These are phyloP conservation scores for Hymenoscyphus repandus DNA, from an alignment of 2,329 filamentous ascomycete genomes.

Conservation along the genomic window DNA sequence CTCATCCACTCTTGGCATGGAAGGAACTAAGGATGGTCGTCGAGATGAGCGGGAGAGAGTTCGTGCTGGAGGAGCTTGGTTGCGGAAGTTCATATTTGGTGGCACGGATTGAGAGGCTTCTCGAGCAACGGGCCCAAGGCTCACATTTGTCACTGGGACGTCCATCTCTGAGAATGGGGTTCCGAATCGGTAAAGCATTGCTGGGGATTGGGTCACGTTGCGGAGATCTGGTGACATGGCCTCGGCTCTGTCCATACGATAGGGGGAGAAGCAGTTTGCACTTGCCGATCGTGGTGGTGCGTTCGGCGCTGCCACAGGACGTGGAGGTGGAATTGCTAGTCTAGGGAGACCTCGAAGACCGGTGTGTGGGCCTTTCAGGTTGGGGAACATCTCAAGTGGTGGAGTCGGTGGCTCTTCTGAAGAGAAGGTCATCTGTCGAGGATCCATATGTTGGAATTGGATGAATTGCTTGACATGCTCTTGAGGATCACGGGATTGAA, in stretches of 20 bases:
- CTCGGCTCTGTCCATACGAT: constrained; percentile 47
- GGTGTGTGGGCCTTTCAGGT: constrained; percentile 40
- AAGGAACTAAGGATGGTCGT: constrained; percentile 60
- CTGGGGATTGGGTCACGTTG: constrained; percentile 44
- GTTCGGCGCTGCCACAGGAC: constrained; percentile 16
- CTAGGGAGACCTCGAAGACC: constrained; percentile 56
- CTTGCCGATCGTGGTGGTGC: constrained; percentile 28
- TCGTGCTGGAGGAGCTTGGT: constrained; percentile 30
- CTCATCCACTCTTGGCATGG: constrained; percentile 66
- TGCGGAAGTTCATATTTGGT: constrained; percentile 81
- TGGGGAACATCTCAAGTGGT: constrained; percentile 59
- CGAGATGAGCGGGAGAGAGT: constrained; percentile 46
- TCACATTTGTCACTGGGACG: constrained; percentile 71
- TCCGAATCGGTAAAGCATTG: constrained; percentile 66
- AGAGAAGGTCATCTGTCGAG: constrained; percentile 31
- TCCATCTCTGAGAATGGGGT: constrained; percentile 91
- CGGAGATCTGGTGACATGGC: constrained; percentile 51
- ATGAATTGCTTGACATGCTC: constrained; percentile 93
- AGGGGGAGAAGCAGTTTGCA: constrained; percentile 39
- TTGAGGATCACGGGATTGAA: constrained; percentile 74
- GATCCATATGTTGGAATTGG: constrained; percentile 68
- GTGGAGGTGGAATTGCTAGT: constrained; percentile 49
- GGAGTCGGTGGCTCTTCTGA: constrained; percentile 63
- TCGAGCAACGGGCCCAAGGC: constrained; percentile 66
- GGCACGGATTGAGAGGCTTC: constrained; percentile 87